Base-by-base conservation (phyloP, 257 asterid species). In the Salvia rosmarinus region DNA sequence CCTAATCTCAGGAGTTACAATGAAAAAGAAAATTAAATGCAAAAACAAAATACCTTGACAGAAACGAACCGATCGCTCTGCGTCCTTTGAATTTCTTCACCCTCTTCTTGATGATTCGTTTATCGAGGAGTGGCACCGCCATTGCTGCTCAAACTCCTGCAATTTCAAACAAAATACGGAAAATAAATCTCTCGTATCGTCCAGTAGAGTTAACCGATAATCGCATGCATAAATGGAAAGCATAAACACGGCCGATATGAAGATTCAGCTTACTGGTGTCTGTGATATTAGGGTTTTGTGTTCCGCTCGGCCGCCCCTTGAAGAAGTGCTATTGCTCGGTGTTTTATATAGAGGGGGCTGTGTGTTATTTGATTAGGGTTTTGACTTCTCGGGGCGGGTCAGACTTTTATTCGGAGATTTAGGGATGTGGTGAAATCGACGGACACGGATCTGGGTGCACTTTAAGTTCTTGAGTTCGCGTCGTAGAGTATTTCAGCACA, bases 61-160 rank as follows among this genome's bases (percentile, higher is more conserved):
- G 86, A 82, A 37, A 74, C 76, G 14, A 74, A 82, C 44, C 87
- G 80, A 25, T 86, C 88, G 57, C 87, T 83, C 71, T 77, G 85
- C 0, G 82, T 21, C 4, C 88, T 84, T 83, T 82, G 79, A 86
- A 82, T 17, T 86, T 77, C 82, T 86, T 86, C 37, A 82, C 83
- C 51, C 87, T 74, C 23, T 80, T 80, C 64, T 80, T 86, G 67
- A 80, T 71, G 67, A 82, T 79, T 9, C 72, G 71, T 76, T 84
- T 84, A 34, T 70, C 77, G 30, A 86, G 80, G 46, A 86, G 76
- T 30, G 89, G 87, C 34, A 86, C 86, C 70, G 83, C 91, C 91
- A 84, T 81, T 32, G 57, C 16, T 67, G 25, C 77, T 68, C 58
- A 71, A 25, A 25, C 71, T 63, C 51, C 79, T 78, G 72, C n/a